Evolutionary conservation across 1,284 basidiomycete genomes (phyloP).

Genomic region (Thelephora terrestris): DNA sequence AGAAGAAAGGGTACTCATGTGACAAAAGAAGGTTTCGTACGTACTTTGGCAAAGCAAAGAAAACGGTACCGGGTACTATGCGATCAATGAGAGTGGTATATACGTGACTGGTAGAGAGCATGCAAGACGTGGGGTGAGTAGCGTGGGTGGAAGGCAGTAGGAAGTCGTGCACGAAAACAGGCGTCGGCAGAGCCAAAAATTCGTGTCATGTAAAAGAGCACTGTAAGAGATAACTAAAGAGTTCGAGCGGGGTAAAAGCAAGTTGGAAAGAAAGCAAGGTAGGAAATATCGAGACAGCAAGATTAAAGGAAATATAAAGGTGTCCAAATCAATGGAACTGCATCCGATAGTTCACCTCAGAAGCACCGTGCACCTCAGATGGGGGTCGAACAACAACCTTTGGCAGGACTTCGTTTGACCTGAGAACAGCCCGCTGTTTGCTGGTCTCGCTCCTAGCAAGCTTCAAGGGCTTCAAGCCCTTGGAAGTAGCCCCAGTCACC

Average conservation of each 20-base stretch:
- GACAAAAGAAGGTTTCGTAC: too few species aligned
- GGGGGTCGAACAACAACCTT: conserved; percentile 37
- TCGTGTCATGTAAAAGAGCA: conserved; percentile 4
- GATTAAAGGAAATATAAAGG: background rate
- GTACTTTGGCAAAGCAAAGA: too few species aligned
- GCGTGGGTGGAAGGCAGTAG: background rate
- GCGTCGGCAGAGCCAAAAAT: background rate
- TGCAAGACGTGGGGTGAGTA: too few species aligned
- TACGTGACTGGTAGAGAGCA: too few species aligned
- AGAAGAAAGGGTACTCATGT: too few species aligned
- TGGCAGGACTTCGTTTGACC: conserved; percentile 32
- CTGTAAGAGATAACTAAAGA: background rate
- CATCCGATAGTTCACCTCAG: background rate
- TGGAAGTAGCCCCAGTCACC: conserved; percentile 24
- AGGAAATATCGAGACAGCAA: background rate
- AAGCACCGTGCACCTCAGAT: conserved; percentile 13
- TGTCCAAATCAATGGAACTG: background rate
- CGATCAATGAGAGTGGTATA: too few species aligned
- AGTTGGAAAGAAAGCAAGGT: background rate
- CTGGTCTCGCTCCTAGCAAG: conserved; percentile 51
- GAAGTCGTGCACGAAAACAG: background rate
- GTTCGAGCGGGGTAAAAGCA: background rate
- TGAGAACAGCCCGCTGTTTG: conserved; percentile 40
- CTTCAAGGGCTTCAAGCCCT: conserved; percentile 42
- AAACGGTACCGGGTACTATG: too few species aligned